These are phyloP conservation scores for Geranium incanum DNA, from an alignment of 441 rosid species.

Conservation along the genomic window DNA sequence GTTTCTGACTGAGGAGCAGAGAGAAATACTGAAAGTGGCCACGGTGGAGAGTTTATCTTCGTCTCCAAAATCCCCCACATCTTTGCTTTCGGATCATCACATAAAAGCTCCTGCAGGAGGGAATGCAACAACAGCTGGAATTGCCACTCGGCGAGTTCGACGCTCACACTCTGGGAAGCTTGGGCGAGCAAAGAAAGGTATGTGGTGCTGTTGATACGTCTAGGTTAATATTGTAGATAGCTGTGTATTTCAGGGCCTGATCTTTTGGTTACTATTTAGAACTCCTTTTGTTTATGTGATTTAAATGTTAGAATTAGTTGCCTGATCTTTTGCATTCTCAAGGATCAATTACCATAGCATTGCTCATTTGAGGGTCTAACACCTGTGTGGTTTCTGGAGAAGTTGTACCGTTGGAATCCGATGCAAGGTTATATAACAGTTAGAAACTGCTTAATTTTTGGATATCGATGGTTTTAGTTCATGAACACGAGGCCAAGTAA, in stretches of 20 bases:
- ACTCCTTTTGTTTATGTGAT: not conserved
- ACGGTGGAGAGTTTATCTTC: constrained; percentile 44
- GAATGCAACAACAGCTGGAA: constrained; percentile 56
- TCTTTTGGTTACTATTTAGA: not conserved
- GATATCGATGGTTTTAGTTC: not conserved
- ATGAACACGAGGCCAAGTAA: not conserved
- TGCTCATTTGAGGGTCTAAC: not conserved
- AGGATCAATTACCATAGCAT: not conserved
- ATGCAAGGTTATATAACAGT: not conserved
- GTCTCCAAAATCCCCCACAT: constrained; percentile 61
- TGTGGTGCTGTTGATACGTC: constrained; percentile 9
- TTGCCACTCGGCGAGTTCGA: constrained; percentile 67
- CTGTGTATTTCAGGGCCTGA: not conserved
- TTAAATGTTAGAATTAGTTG: not conserved
- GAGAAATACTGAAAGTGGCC: constrained; percentile 76
- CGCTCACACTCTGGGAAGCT: constrained; percentile 82
- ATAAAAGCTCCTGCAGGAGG: constrained; percentile 53
- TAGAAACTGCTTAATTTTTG: not conserved
- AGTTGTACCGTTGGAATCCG: not conserved
- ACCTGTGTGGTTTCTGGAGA: not conserved
- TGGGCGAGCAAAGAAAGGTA: constrained; percentile 81
- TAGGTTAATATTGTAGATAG: not conserved
- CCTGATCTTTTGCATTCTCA: not conserved
- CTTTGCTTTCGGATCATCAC: constrained; percentile 51
- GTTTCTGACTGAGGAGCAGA: constrained; percentile 75